phyloP scores from a whole-genome alignment of 2,329 filamentous ascomycete species.

The Alternaria longipes region DNA sequence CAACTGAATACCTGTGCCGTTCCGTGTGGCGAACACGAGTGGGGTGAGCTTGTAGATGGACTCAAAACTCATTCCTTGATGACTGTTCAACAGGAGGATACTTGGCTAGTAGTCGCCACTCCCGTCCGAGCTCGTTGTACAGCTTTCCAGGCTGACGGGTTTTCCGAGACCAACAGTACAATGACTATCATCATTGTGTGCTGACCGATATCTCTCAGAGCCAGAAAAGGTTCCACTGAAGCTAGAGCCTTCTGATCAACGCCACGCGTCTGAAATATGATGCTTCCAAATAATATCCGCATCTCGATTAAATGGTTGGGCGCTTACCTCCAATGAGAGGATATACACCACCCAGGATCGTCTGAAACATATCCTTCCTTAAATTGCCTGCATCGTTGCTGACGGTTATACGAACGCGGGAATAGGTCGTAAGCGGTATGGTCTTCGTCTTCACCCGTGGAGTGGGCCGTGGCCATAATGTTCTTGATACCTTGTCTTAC shows the following conservation, averaged over 20 bases:
- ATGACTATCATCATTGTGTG: neutral
- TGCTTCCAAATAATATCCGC: neutral
- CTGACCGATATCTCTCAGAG: neutral
- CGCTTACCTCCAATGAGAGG: neutral
- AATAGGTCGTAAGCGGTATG: neutral
- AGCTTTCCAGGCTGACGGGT: neutral
- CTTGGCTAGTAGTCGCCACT: neutral
- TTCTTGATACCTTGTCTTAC: neutral
- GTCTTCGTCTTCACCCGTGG: neutral
- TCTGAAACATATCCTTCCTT: neutral
- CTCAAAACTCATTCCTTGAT: neutral
- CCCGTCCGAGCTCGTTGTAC: neutral
- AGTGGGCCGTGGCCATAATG: neutral
- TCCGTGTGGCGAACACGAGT: neutral
- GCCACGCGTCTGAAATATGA: neutral
- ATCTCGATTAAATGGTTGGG: neutral
- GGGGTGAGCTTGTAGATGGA: neutral
- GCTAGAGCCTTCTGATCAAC: neutral
- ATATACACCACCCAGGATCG: neutral
- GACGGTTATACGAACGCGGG: neutral
- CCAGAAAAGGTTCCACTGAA: neutral
- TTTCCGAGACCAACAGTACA: neutral
- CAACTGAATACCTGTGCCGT: neutral
- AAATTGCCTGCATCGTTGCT: neutral
- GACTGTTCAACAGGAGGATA: neutral